phyloP scores from a whole-genome alignment of 257 asterid species.

The Osmanthus fragrans region DNA sequence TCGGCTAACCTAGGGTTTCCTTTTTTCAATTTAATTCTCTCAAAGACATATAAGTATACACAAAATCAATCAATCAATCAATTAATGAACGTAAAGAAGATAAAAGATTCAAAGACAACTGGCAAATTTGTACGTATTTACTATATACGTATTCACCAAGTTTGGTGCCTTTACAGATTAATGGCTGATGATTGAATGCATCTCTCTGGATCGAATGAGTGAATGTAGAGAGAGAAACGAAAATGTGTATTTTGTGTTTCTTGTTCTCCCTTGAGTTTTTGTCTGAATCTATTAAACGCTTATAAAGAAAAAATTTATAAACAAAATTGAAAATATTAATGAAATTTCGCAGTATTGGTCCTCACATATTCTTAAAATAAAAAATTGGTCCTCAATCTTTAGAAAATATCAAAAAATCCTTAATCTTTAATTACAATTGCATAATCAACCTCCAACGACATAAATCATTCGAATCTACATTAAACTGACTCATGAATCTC shows the following conservation, averaged over 20 bases:
- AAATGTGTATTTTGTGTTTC: background rate
- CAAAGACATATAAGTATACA: slow-evolving; percentile 15
- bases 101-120: slow-evolving; percentile 26
- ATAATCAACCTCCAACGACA: no score
- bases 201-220: slow-evolving; percentile 38
- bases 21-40: slow-evolving; percentile 19
- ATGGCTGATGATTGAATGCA: slow-evolving; percentile 38
- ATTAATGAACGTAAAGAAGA: slow-evolving; percentile 25
- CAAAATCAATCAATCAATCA: slow-evolving; percentile 23
- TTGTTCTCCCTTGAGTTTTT: slow-evolving; percentile 19
- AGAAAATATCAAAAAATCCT: no score
- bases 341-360: no score
- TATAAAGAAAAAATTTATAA: no score
- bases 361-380: no score
- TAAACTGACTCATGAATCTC: no score
- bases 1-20: slow-evolving; percentile 40
- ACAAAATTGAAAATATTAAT: no score
- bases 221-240: slow-evolving; percentile 42
- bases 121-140: slow-evolving; percentile 24
- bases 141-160: slow-evolving; percentile 1
- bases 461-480: no score
- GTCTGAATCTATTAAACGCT: slow-evolving; percentile 13
- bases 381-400: no score
- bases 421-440: background rate
- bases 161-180: slow-evolving; percentile 29